Conservation (phyloP, 1,284 basidiomycete genomes). For the Cryptococcus sp. region DNA sequence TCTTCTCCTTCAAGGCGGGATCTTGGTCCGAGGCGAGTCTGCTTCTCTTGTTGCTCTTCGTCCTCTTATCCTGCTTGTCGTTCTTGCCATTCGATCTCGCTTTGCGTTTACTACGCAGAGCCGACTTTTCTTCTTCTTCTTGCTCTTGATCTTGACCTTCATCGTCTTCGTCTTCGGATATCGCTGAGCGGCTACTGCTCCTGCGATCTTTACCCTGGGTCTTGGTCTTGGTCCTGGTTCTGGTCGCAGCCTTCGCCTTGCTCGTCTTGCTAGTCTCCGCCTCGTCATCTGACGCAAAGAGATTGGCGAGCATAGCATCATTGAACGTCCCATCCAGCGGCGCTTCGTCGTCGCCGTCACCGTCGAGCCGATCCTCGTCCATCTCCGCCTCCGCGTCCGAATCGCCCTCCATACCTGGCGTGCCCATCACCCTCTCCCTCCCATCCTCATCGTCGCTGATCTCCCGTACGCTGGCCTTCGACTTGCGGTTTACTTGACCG, state of each 20-base stretch:
- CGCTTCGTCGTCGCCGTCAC: background rate
- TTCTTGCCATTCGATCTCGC: background rate
- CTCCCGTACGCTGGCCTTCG: constrained; percentile 1
- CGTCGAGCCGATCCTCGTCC: background rate
- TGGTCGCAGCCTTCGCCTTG: too few species aligned
- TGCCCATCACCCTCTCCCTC: constrained; percentile 3
- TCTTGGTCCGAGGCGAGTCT: constrained; percentile 1
- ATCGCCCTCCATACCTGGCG: background rate
- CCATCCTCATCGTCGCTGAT: constrained; percentile 13
- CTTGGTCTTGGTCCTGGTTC: too few species aligned
- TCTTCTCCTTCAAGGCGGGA: constrained; percentile 15
- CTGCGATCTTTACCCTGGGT: too few species aligned
- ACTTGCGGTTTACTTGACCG: constrained; percentile 3
- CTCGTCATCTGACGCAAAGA: too few species aligned
- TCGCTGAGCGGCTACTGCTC: background rate
- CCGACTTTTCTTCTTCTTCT: constrained; percentile 4
- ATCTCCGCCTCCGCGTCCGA: background rate
- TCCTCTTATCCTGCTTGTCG: background rate
- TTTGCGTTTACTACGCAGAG: constrained; percentile 1
- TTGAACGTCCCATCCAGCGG: too few species aligned
- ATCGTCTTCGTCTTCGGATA: constrained; percentile 13
- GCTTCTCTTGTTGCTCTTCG: constrained; percentile 17
- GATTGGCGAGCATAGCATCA: too few species aligned
- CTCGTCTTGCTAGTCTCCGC: too few species aligned
- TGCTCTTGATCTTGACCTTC: constrained; percentile 13